Conservation (phyloP, 805 yeast genomes). For the Candida koratica region DNA sequence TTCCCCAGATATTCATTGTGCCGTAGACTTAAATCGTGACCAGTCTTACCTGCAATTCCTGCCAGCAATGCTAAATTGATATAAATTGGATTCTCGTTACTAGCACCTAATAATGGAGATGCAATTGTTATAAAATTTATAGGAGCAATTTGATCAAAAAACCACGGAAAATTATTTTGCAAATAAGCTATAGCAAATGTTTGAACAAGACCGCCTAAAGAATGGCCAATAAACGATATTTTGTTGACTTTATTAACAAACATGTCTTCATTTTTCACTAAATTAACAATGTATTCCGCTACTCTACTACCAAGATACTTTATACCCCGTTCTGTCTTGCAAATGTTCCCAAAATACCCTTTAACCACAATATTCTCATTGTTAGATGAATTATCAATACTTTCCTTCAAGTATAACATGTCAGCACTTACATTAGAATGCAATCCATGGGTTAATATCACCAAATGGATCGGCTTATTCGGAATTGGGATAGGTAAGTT, state of each 20-base stretch:
- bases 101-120: slow-evolving; percentile 82
- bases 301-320: slow-evolving; percentile 77
- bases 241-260: slow-evolving; percentile 43
- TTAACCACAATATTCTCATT: slow-evolving; percentile 71
- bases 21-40: slow-evolving; percentile 79
- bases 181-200: slow-evolving; percentile 86
- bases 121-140: slow-evolving; percentile 80
- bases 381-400: slow-evolving; percentile 50
- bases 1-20: slow-evolving; percentile 39
- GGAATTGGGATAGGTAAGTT: slow-evolving; percentile 49
- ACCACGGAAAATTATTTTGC: slow-evolving; percentile 60
- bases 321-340: slow-evolving; percentile 86
- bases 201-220: slow-evolving; percentile 90
- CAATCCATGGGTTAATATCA: slow-evolving; percentile 85
- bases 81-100: slow-evolving; percentile 82
- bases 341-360: slow-evolving; percentile 79
- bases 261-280: slow-evolving; percentile 42
- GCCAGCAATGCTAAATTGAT: slow-evolving; percentile 79
- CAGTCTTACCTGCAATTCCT: slow-evolving; percentile 90
- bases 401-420: slow-evolving; percentile 81
- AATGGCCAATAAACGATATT: slow-evolving; percentile 88
- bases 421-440: slow-evolving; percentile 90
- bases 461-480: slow-evolving; percentile 69
- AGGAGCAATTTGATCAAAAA: slow-evolving; percentile 65
- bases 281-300: slow-evolving; percentile 66